phyloP scores from a whole-genome alignment of 805 yeast species.

The Starmera quercuum region DNA sequence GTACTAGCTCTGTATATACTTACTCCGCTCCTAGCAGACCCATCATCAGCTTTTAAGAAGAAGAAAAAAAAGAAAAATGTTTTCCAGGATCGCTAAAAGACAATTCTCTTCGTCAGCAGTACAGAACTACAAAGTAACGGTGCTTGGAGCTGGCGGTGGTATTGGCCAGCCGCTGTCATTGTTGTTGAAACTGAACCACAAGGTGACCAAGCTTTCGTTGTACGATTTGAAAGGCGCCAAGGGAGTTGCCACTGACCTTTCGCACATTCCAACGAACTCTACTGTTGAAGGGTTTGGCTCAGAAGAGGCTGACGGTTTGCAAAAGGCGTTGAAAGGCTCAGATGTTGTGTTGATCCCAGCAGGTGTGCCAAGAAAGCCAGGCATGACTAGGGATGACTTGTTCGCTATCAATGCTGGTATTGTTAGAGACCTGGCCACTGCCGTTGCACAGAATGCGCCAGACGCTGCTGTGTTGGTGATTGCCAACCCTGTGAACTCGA shows the following conservation, averaged over 20 bases:
- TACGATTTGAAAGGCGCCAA: slow-evolving; percentile 90
- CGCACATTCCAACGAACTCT: slow-evolving; percentile 91
- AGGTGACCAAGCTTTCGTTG: slow-evolving; percentile 78
- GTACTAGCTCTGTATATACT: too few species aligned
- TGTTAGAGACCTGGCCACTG: slow-evolving; percentile 86
- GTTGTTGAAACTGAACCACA: slow-evolving; percentile 78
- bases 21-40: too few species aligned
- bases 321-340: slow-evolving; percentile 60
- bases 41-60: too few species aligned
- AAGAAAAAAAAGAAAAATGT: too few species aligned
- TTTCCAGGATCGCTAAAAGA: slow-evolving; percentile 50
- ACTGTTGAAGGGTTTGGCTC: slow-evolving; percentile 84
- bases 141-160: slow-evolving; percentile 80
- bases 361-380: slow-evolving; percentile 98
- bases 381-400: slow-evolving; percentile 97
- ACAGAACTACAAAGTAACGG: slow-evolving; percentile 70
- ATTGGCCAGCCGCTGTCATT: slow-evolving; percentile 87
- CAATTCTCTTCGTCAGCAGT: slow-evolving; percentile 61
- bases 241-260: slow-evolving; percentile 95
- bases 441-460: slow-evolving; percentile 76
- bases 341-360: slow-evolving; percentile 91
- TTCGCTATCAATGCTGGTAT: slow-evolving; percentile 95
- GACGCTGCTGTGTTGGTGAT: slow-evolving; percentile 76
- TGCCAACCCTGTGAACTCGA: slow-evolving; percentile 95
- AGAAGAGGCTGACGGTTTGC: slow-evolving; percentile 61